Conservation (phyloP, 2,329 filamentous ascomycete species). For the Cladosporium oxysporum region DNA sequence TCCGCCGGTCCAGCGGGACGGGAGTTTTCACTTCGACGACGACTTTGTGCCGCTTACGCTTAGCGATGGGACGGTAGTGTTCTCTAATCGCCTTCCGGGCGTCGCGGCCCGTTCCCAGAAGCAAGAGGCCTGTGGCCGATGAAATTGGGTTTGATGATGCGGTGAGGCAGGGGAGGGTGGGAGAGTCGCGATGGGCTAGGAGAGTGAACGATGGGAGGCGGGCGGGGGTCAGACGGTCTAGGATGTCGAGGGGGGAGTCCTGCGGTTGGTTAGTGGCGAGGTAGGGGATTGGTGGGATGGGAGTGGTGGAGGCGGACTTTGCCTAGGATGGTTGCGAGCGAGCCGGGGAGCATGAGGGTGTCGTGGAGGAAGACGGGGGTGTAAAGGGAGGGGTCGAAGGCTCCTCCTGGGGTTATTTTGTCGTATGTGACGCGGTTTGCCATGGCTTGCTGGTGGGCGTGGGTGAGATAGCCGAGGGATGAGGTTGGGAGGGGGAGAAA, state of each 20-base stretch:
- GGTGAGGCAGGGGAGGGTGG: not conserved
- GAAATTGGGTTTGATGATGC: constrained; percentile 9
- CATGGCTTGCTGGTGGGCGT: constrained; percentile 30
- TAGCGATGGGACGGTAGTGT: constrained; percentile 28
- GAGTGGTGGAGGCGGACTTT: constrained; percentile 22
- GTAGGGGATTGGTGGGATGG: not conserved
- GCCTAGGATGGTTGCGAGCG: constrained; percentile 36
- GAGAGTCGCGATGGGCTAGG: not conserved
- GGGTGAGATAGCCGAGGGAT: not conserved
- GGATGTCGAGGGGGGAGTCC: constrained; percentile 26
- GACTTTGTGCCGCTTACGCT: constrained; percentile 17
- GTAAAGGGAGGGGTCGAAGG: constrained; percentile 55
- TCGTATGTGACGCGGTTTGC: constrained; percentile 29
- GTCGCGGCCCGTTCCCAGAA: constrained; percentile 31
- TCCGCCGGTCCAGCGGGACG: not conserved
- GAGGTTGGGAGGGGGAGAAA: constrained; percentile 11
- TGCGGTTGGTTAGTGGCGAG: not conserved
- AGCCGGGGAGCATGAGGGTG: constrained; percentile 54
- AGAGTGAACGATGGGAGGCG: not conserved
- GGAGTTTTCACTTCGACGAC: constrained; percentile 29
- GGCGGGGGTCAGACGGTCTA: constrained; percentile 33
- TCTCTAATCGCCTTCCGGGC: constrained; percentile 27
- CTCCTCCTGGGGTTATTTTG: constrained; percentile 50
- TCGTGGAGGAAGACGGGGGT: constrained; percentile 56
- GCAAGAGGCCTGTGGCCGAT: constrained; percentile 32